These are phyloP conservation scores for Citrus inodora DNA, from an alignment of 345 rosid genomes.

Conservation along the genomic window DNA sequence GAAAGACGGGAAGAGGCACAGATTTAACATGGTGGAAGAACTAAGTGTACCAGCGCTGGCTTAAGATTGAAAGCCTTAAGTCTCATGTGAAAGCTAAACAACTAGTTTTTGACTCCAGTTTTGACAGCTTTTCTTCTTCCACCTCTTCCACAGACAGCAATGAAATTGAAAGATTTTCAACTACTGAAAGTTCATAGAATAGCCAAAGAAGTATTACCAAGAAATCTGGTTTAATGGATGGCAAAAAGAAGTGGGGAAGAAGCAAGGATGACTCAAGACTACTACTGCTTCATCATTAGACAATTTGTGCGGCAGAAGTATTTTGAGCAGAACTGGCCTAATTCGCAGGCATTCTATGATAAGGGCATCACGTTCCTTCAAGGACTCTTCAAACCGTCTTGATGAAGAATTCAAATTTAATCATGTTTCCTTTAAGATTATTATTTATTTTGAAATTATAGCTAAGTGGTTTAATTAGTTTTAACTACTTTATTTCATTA, in stretches of 20 bases:
- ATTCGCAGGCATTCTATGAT: conserved; percentile 13
- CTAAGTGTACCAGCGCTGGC: conserved; percentile 41
- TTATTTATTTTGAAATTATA: too few species aligned
- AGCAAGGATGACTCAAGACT: conserved; percentile 6
- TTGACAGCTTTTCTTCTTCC: conserved; percentile 10
- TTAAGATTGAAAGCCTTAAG: conserved; percentile 16
- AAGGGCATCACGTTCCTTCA: too few species aligned
- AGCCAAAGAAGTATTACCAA: conserved; percentile 19
- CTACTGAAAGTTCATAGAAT: conserved; percentile 18
- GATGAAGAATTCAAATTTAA: too few species aligned
- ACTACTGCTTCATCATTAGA: conserved; percentile 9
- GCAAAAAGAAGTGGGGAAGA: conserved; percentile 18
- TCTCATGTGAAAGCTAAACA: neutral
- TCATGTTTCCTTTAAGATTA: too few species aligned
- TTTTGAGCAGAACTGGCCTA: neutral
- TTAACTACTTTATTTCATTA: too few species aligned
- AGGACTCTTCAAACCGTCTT: too few species aligned
- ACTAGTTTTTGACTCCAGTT: neutral
- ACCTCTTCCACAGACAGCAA: conserved; percentile 18
- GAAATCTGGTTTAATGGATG: conserved; percentile 14
- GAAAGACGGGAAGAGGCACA: conserved; percentile 33
- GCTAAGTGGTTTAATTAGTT: too few species aligned
- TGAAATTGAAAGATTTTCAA: neutral
- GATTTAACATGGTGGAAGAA: conserved; percentile 36
- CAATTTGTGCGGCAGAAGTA: neutral